These are phyloP conservation scores for Lumnitzera racemosa DNA, from an alignment of 345 rosid genomes.

Conservation along the genomic window DNA sequence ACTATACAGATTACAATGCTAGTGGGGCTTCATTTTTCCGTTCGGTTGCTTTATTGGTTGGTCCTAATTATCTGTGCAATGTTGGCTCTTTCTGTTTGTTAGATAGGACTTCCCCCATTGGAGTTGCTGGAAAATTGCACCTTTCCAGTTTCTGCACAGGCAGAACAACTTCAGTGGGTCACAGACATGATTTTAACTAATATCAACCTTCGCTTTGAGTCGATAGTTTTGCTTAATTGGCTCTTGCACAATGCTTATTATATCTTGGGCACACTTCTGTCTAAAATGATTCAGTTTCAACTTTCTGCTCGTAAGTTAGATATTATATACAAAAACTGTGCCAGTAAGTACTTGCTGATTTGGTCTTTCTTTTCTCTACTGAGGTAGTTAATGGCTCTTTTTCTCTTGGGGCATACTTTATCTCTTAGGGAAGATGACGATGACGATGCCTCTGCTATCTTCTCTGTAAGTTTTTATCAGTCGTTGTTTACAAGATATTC, in stretches of 20 bases:
- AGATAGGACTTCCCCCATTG: neutral
- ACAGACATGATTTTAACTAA: neutral
- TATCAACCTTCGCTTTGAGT: too few relatives aligned
- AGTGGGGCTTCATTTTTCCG: slow-evolving; percentile 91
- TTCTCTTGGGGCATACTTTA: slow-evolving; percentile 72
- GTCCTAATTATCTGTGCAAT: slow-evolving; percentile 8
- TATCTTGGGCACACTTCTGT: too few relatives aligned
- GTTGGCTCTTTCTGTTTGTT: neutral
- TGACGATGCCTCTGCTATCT: slow-evolving; percentile 67
- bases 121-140: too few relatives aligned
- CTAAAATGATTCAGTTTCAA: too few relatives aligned
- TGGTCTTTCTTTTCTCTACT: slow-evolving; percentile 2
- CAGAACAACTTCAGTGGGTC: neutral
- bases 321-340: neutral
- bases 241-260: too few relatives aligned
- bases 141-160: neutral
- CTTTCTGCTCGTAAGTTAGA: neutral
- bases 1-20: slow-evolving; percentile 68
- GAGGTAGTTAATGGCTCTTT: slow-evolving; percentile 74
- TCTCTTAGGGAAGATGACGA: slow-evolving; percentile 58
- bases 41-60: slow-evolving; percentile 77
- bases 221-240: too few relatives aligned
- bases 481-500: neutral
- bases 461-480: slow-evolving; percentile 43
- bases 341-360: neutral